Base-by-base conservation (phyloP, 805 yeast species). In the Ogataea trehaloabstinens region DNA sequence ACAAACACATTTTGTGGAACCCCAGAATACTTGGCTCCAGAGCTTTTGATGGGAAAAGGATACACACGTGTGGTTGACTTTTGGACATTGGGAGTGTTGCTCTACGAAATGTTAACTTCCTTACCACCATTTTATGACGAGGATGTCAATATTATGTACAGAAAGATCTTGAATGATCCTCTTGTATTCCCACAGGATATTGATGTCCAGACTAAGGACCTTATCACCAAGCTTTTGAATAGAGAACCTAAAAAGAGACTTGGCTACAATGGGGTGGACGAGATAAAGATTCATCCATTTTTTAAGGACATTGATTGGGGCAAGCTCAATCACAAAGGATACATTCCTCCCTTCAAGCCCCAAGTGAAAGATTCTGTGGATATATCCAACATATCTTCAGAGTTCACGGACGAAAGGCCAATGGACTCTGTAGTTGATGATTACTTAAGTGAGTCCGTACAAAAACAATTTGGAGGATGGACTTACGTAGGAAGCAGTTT, bases 381-480 rank as follows among this genome's bases (percentile, higher is more conserved):
- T 57, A 93, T 98, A 1, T 84, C 95, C 16, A 93, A 93, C 61
- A 93, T 93, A 55, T 96, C 91, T 59, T 77, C 80, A 47, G 95
- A 85, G 56, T 93, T 93, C 58, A 93, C 99, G 4, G 82, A 73
- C 55, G 98, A 93, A 56, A 80, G 82, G 52, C 98, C 99, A 4
- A 82, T 87, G 50, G 99, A 93, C 60, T 85, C 95, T 45, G 97
- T 93, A 10, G 96, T 90, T 13, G 95, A 90, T 60, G 95, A 87
- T 56, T 87, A 76, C 51, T 73, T 93, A 46, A 85, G 95, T 55
- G 98, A 89, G 52, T 79, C 90, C 53, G 96, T 93, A n/a, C 99
- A 93, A 64, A 80, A 85, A 59, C 98, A 93, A 66, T 93, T 93
- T 70, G 98, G 96, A 33, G 98, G 99, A 5, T 93, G 99, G 99